Percentiles rank a stretch among this genome's conserved stretches.
phyloP scores from a whole-genome alignment of 2,329 filamentous ascomycete species.

The Pyrenophora teres region DNA sequence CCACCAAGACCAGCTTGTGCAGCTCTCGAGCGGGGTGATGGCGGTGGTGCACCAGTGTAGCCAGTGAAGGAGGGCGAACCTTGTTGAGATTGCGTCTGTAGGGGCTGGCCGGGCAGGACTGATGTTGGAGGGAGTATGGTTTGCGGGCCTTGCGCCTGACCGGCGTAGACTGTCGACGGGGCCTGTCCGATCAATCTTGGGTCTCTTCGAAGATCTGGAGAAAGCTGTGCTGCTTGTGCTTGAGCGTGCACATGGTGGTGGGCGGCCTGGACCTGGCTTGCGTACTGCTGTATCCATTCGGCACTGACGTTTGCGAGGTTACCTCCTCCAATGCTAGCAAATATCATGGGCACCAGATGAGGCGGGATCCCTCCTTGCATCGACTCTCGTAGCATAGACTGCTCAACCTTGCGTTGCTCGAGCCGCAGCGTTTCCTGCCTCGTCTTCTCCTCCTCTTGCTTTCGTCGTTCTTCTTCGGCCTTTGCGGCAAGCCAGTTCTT shows the following conservation, averaged over 20 bases:
- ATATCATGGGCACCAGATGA: slow-evolving; percentile 59
- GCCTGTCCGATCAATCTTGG: slow-evolving; percentile 49
- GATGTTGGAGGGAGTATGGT: slow-evolving; percentile 40
- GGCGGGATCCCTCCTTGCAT: slow-evolving; percentile 58
- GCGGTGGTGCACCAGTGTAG: slow-evolving; percentile 35
- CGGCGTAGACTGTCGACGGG: slow-evolving; percentile 38
- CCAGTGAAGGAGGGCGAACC: slow-evolving; percentile 47
- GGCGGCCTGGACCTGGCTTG: slow-evolving; percentile 51
- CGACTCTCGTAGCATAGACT: slow-evolving; percentile 58
- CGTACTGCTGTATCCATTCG: slow-evolving; percentile 58
- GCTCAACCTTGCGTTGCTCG: slow-evolving; percentile 59
- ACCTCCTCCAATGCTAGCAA: slow-evolving; percentile 57
- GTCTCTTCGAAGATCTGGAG: slow-evolving; percentile 51
- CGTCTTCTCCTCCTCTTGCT: slow-evolving; percentile 60
- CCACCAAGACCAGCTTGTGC: slow-evolving; percentile 34
- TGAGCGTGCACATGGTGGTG: slow-evolving; percentile 52
- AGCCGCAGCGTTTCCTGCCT: slow-evolving; percentile 55
- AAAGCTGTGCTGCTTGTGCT: slow-evolving; percentile 46
- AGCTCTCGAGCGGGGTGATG: slow-evolving; percentile 43
- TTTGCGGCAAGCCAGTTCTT: slow-evolving; percentile 58
- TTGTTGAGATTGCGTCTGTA: slow-evolving; percentile 46
- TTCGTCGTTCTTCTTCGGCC: slow-evolving; percentile 58
- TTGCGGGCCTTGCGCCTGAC: slow-evolving; percentile 38
- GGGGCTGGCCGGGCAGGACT: slow-evolving; percentile 46
- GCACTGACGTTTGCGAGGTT: slow-evolving; percentile 54